Base-by-base conservation (phyloP, 2,329 filamentous ascomycete species). In the Aureobasidium musti region DNA sequence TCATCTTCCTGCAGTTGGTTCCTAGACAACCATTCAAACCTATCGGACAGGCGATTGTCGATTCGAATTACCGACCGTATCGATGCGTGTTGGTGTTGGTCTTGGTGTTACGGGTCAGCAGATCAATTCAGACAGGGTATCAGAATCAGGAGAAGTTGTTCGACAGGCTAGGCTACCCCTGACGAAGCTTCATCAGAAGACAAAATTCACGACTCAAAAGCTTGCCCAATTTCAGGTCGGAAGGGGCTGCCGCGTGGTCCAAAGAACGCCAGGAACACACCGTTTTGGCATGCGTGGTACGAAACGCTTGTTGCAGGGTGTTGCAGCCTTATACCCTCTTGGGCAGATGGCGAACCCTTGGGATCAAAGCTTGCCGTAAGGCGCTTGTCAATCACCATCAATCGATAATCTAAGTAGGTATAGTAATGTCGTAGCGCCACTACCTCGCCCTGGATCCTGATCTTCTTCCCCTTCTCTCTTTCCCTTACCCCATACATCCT, bases 221-320 rank as follows among this genome's bases (percentile, higher is more conserved):
- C 69, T 77, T 79, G 76, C 68, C 2, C 74, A 39, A 69, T 63
- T 43, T 43, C 35, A 45, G 23, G n/a, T 19, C 60, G 60, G 60
- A 21, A 63, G 33, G 50, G 45, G 21, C 60, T 64, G 49, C 61
- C 61, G 61, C 26, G 47, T 59, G 54, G 37, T 28, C 54, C 39
- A 59, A 59, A 59, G 11, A 33, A 54, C 54, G 43, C 45, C 60
- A 63, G 35, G 59, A 47, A 63, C 43, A 63, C 30, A 14, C 45
- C 49, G 23, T 53, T 43, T 45, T 33, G 37, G 35, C 61, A 64
- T 64, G 59, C 33, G 45, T 28, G 43, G 33, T 39, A 1, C 61
- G 61, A 64, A 45, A 64, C 61, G 61, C 37, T 54, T 64, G 61
- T 64, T 54, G 61, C 61, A 64, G 37, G 61, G 35, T 45, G 61